Base-by-base conservation (phyloP, 2,329 filamentous ascomycete species). In the Microdochium bolleyi region DNA sequence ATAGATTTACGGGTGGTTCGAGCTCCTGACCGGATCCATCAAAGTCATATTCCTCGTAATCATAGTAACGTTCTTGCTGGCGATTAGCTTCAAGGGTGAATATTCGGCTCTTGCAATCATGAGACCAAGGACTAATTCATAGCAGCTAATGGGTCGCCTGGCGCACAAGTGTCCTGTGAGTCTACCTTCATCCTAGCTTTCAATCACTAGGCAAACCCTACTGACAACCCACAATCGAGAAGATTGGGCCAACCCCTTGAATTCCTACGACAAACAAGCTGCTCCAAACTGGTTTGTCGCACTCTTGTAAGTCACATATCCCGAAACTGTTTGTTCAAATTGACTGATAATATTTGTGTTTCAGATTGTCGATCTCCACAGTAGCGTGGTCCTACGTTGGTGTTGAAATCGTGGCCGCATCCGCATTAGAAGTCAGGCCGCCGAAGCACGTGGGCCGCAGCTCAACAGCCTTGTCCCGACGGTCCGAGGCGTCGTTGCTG, bases 351-450 rank as follows among this genome's bases (percentile, higher is more conserved):
- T 52, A 30, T 11, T 30, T 11, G 27, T 11, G 13, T 13, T 22
- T 14, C 44, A 66, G 62, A 10, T 64, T 66, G 52, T 64, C 55
- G 27, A 50, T 65, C 9, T 65, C 62, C 9, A 63, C 65, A 8
- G 63, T 66, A 24, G 60, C 63, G 2, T 69, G 64, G 49, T 60
- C 66, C 21, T 69, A 64, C 53, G 62, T 68, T 21, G 65, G 65
- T 1, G 61, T 69, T 37, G 66, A 69, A 50, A 60, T 64, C 46
- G 61, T 65, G 1, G 64, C 65, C 2, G 65, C 65, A 0, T 64
- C 61, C 11, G 64, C 66, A 4, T 55, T 68, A 2, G 66, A 68
- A 54, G 64, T 65, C 3, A 56, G 60, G 14, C 62, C 61, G 57
- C 59, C 63, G 3, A 56, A 57, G 48, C 30, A 51, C 25, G 46